Conservation (phyloP, 148 eudicot species). For the Vaccinium vitisidaea region DNA sequence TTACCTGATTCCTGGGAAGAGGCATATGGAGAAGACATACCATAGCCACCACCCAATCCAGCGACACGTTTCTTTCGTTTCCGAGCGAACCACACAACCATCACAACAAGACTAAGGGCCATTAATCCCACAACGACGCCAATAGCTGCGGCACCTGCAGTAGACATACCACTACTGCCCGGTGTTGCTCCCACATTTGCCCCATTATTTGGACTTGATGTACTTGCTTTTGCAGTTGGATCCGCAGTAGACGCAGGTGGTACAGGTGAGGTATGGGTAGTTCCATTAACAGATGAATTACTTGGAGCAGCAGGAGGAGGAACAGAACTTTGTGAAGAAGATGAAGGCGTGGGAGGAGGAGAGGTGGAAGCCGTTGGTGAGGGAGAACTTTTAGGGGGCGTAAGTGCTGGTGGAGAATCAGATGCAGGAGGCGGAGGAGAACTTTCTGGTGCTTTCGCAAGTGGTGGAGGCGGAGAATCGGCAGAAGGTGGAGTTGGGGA, state of each 20-base stretch:
- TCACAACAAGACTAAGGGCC: constrained; percentile 36
- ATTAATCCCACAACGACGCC: constrained; percentile 39
- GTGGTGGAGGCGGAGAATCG: constrained; percentile 29
- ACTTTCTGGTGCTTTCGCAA: not conserved
- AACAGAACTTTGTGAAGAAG: constrained; percentile 23
- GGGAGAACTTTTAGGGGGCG: constrained; percentile 28
- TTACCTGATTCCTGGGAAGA: constrained; percentile 79
- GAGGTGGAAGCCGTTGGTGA: constrained; percentile 29
- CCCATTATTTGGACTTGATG: constrained; percentile 23
- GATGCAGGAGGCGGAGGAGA: constrained; percentile 36
- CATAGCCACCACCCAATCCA: constrained; percentile 38
- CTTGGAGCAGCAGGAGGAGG: constrained; percentile 36
- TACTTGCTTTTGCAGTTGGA: constrained; percentile 44
- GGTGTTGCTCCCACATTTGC: constrained; percentile 15
- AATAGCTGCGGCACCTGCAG: constrained; percentile 32
- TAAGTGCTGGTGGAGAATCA: constrained; percentile 36
- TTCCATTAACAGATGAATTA: constrained; percentile 23
- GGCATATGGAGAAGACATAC: constrained; percentile 53
- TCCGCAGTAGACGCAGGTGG: constrained; percentile 29
- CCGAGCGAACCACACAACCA: constrained; percentile 47
- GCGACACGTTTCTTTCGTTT: constrained; percentile 55
- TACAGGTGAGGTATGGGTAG: constrained; percentile 18
- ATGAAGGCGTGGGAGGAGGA: constrained; percentile 34
- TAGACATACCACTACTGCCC: constrained; percentile 19
- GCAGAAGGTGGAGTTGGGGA: constrained; percentile 23